Conservation (phyloP, 352 stramenopile species). For the Phytophthora rubi region DNA sequence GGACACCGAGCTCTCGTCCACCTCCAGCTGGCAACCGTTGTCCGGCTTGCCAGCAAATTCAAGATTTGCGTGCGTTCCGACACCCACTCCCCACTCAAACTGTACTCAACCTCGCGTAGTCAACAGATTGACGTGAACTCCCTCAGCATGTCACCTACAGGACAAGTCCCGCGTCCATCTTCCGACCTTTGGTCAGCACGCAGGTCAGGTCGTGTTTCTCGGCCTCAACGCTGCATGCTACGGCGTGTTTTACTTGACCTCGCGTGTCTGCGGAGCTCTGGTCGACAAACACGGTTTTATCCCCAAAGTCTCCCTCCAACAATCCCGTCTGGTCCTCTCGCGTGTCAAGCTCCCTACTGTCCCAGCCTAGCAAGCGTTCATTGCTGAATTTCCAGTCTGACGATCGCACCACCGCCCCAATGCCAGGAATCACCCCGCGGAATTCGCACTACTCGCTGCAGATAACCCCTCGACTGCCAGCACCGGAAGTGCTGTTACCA, state of each 20-base stretch:
- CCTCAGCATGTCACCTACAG: neutral
- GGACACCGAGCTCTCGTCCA: neutral
- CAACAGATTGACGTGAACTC: neutral
- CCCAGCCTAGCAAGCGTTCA: neutral
- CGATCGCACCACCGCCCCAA: neutral
- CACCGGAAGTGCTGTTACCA: conserved; percentile 4
- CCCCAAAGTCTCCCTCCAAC: neutral
- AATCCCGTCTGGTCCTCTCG: neutral
- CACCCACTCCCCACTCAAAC: neutral
- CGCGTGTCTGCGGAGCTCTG: neutral
- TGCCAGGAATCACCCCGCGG: neutral
- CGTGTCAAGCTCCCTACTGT: neutral
- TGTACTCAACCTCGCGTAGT: neutral
- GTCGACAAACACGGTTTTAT: neutral
- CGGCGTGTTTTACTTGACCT: neutral
- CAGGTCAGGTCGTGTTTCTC: neutral
- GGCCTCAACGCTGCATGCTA: neutral
- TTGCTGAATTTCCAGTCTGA: neutral
- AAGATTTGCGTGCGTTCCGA: neutral
- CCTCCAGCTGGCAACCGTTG: neutral
- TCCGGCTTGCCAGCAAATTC: neutral
- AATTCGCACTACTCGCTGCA: neutral
- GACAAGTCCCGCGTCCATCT: neutral
- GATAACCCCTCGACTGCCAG: neutral
- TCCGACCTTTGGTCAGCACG: neutral